Conservation (phyloP, 352 stramenopile species). For the Phytopythium montanum region DNA sequence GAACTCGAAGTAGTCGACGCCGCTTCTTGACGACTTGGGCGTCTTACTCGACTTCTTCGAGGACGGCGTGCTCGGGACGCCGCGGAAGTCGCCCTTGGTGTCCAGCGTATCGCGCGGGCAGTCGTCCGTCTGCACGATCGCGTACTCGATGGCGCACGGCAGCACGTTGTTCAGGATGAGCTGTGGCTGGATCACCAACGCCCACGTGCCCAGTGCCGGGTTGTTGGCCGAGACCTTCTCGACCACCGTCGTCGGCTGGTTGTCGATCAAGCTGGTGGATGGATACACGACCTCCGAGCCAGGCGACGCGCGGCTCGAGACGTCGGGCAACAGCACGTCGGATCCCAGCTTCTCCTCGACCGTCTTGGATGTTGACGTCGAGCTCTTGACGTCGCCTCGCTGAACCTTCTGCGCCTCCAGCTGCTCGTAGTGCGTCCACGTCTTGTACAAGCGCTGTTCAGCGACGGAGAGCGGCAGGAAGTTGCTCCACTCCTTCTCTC, state of each 20-base stretch:
- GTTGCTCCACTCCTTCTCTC: constrained; percentile 86
- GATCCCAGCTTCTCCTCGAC: constrained; percentile 70
- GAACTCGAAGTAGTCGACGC: constrained; percentile 61
- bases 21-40: constrained; percentile 21
- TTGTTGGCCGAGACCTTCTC: constrained; percentile 74
- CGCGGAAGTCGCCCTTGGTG: constrained; percentile 47
- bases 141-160: constrained; percentile 80
- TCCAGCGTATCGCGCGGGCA: constrained; percentile 62
- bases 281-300: constrained; percentile 71
- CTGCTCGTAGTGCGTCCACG: constrained; percentile 69
- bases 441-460: constrained; percentile 74
- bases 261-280: constrained; percentile 69
- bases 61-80: constrained; percentile 27
- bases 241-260: constrained; percentile 75
- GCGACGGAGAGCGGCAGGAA: constrained; percentile 59
- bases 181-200: constrained; percentile 78
- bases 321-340: constrained; percentile 45
- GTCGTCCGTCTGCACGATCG: constrained; percentile 72
- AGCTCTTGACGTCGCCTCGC: constrained; percentile 36
- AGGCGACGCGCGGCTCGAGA: constrained; percentile 33
- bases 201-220: constrained; percentile 54
- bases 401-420: constrained; percentile 58
- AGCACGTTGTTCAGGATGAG: constrained; percentile 80
- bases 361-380: constrained; percentile 44
- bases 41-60: constrained; percentile 57